Evolutionary conservation across 2,329 filamentous ascomycete genomes (phyloP), one percentile per base, ranked within the genome.

Genomic region (Penicillium sp.): DNA sequence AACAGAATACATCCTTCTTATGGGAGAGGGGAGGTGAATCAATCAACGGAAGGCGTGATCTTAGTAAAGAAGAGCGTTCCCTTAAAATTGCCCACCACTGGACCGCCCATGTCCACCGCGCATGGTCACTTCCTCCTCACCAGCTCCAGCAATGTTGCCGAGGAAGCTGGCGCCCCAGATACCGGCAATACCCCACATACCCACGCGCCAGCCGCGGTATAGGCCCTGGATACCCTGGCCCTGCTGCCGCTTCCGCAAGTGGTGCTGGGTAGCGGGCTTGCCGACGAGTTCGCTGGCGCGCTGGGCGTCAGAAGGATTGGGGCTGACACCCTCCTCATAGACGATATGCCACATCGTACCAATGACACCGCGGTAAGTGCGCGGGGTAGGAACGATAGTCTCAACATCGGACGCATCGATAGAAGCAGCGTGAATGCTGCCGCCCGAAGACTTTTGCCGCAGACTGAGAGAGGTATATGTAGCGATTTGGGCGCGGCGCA

Each of bases 341-440:
- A 88, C 79, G 53, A 98, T 93, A 52, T 82, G 81, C 77, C 89
- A 92, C 81, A 96, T 91, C 2, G 92, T 96, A 3, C 89, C 88
- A n/a, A 93, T 68, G 1, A 95, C 78, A n/a, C 93, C 93, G 29
- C 82, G 78, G 68, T 95, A 98, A 3, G 81, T 81, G 2, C 90
- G 91, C 12, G 73, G 73, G 0, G 88, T 78, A 2, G 87, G 83
- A 0, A 97, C 83, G 47, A 96, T 84, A 0, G 89, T 90, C 47
- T 89, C 83, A 40, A 88, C 65, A 42, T 70, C 56, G 57, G 58
- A 50, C 12, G 56, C 47, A 44, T 64, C 59, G 13, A 63, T 49
- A 10, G 60, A 57, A 6, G 58, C 52, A 27, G 53, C 54, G 20
- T 48, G 48, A 28, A 58, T 58, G 32, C 53, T 58, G 37, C 59